Evolutionary conservation across 352 stramenopile species (phyloP).

Genomic region (Globisporangium polare): DNA sequence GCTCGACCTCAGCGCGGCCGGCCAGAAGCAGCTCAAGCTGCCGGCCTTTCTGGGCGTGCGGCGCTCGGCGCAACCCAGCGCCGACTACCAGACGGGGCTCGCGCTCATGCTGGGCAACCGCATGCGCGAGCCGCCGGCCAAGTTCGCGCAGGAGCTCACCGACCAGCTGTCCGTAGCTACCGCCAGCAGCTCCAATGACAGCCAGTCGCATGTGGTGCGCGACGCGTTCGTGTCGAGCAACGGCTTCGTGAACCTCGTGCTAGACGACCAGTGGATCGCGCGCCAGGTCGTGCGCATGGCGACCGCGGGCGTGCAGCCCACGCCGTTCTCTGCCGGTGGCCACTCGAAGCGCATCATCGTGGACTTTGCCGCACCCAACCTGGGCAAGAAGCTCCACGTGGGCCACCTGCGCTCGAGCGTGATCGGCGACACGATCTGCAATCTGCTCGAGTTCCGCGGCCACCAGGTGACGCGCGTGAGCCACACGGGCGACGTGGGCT

Average conservation of each 20-base stretch:
- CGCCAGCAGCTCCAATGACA: neutral
- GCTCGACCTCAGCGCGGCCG: slow-evolving; percentile 17
- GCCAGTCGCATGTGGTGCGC: slow-evolving; percentile 17
- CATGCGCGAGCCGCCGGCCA: slow-evolving; percentile 29
- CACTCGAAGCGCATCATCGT: slow-evolving; percentile 47
- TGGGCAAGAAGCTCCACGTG: slow-evolving; percentile 85
- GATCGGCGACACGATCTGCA: slow-evolving; percentile 77
- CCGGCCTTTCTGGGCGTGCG: slow-evolving; percentile 53
- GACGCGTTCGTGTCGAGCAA: slow-evolving; percentile 55
- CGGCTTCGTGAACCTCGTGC: slow-evolving; percentile 78
- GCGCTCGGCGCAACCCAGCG: slow-evolving; percentile 51
- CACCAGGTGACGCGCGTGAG: slow-evolving; percentile 66
- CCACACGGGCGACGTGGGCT: slow-evolving; percentile 76
- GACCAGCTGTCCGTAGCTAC: slow-evolving; percentile 12
- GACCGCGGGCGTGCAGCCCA: slow-evolving; percentile 19
- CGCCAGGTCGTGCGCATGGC: slow-evolving; percentile 56
- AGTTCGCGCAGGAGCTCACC: slow-evolving; percentile 37
- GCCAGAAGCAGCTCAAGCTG: slow-evolving; percentile 20
- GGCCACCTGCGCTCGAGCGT: slow-evolving; percentile 78
- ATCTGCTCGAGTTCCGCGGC: slow-evolving; percentile 77
- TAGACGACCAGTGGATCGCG: slow-evolving; percentile 70
- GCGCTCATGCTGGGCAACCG: slow-evolving; percentile 55
- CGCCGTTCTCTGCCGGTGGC: neutral
- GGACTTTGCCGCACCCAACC: slow-evolving; percentile 81
- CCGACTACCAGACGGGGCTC: slow-evolving; percentile 78